Percentiles rank a stretch among this genome's conserved stretches.
Conservation (phyloP, 305 asterid species). For the Vinca major region DNA sequence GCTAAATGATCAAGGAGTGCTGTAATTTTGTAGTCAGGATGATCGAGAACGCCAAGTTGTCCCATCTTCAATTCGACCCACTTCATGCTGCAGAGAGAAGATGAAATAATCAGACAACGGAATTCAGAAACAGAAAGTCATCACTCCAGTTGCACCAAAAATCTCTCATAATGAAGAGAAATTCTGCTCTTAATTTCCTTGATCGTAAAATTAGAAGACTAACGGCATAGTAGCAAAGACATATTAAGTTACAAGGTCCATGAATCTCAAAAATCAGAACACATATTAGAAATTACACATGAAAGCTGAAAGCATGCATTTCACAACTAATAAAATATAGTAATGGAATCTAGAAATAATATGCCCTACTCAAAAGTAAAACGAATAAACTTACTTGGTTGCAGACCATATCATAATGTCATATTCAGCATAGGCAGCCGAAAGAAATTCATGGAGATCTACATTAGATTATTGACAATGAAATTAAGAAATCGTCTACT, state of each 20-base stretch:
- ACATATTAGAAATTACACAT: neutral
- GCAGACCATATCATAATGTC: constrained; percentile 99
- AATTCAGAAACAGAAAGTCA: neutral
- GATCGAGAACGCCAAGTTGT: constrained; percentile 82
- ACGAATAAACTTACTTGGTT: constrained; percentile 24
- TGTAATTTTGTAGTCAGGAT: constrained; percentile 78
- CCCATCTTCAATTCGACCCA: constrained; percentile 92
- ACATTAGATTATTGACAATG: constrained; percentile 16
- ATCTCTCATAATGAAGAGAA: neutral
- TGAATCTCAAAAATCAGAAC: neutral
- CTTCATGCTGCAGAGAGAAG: constrained; percentile 64
- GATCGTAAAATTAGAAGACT: neutral
- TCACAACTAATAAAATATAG: neutral
- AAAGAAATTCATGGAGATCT: constrained; percentile 96
- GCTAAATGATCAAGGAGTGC: constrained; percentile 87
- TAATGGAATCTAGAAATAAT: neutral
- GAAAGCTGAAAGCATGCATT: neutral
- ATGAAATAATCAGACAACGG: constrained; percentile 13
- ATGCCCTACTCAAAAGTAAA: neutral
- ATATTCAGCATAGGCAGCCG: constrained; percentile 79
- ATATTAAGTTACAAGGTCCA: constrained; percentile 2
- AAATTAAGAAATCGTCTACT: constrained; percentile 2
- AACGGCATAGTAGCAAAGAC: constrained; percentile 1
- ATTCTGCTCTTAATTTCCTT: neutral
- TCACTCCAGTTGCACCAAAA: neutral